Conservation (phyloP, 805 yeast genomes). For the Starmera quercuum region DNA sequence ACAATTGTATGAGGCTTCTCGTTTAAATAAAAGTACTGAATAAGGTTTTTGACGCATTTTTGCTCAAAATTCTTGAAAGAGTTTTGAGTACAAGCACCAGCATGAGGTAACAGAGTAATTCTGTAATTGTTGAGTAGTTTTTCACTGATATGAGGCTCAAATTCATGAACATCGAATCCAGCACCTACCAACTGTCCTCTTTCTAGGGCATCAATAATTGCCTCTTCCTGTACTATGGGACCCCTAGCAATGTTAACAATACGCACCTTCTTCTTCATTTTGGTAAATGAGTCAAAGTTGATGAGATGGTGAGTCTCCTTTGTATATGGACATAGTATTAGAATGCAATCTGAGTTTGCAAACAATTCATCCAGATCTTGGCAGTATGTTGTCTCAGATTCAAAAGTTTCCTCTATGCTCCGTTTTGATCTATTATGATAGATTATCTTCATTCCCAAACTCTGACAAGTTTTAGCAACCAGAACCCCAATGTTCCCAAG, state of each 20-base stretch:
- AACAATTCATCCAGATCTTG: conserved; percentile 18
- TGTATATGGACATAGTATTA: conserved; percentile 32
- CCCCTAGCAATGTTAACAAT: conserved; percentile 31
- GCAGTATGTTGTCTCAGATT: conserved; percentile 27
- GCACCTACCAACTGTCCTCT: conserved; percentile 34
- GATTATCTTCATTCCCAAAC: conserved; percentile 35
- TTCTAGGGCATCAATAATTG: conserved; percentile 31
- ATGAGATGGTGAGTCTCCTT: conserved; percentile 30
- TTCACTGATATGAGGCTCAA: conserved; percentile 30
- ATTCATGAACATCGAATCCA: conserved; percentile 36
- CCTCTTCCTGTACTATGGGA: conserved; percentile 31
- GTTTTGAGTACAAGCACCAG: conserved; percentile 28
- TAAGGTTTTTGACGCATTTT: conserved; percentile 28
- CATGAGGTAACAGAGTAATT: conserved; percentile 30
- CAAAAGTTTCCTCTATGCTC: conserved; percentile 31
- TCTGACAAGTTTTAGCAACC: conserved; percentile 33
- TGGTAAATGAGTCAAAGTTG: conserved; percentile 20
- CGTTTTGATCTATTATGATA: conserved; percentile 32
- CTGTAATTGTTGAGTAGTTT: conserved; percentile 25
- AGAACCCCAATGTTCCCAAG: conserved; percentile 39
- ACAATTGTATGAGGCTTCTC: conserved; percentile 24
- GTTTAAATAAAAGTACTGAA: conserved; percentile 27
- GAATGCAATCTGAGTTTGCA: conserved; percentile 23
- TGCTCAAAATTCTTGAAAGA: conserved; percentile 30
- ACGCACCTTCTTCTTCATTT: conserved; percentile 23